Base-by-base conservation (phyloP, 768 basidiomycete genomes). In the Lactarius vividus region DNA sequence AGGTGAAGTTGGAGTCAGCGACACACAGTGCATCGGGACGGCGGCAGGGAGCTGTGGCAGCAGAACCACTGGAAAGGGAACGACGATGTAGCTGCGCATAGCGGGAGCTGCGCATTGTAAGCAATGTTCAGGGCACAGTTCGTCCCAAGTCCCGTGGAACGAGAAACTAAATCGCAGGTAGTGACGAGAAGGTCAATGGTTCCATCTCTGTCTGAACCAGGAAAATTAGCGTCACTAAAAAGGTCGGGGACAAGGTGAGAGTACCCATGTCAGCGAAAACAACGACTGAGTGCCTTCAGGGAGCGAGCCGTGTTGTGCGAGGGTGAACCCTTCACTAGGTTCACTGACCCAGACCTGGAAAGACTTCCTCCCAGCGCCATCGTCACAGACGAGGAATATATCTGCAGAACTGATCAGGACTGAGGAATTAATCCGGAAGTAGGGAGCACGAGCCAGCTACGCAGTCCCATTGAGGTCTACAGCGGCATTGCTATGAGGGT, bases 381-480 rank as follows among this genome's bases (percentile, higher is more conserved):
- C 83, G 64, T 88, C 84, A 65, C 97, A 98, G 13, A 92, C 85
- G 8, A 99, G 81, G 75, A 99, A 96, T 3, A 98, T 77, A 71
- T 99, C 96, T 91, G 67, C 6, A 52, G 8, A 46, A 40, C 18
- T 2, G 42, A 55, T 68, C 33, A 71, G 59, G 4, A 33, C 10
- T 39, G 10, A 16, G 54, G 23, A 20, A 59, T 31, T 26, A 3
- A 54, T 37, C 0, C 16, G 6, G 56, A 33, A 9, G 9, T 26
- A 20, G 31, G 42, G 15, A 52, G 28, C 11, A 77, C 81, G 68
- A 66, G 90, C 94, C 94, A 68, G 96, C 94, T 4, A 97, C 81
- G 75, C 97, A 98, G 75, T 99, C 97, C 97, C 97, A 67, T 98
- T 86, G 44, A 99, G 78, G 72, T 99, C 97, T 5, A 98, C 84